Percentiles rank a stretch among this genome's conserved stretches.
These are phyloP conservation scores for Sicyos edulis DNA, from an alignment of 306 rosid genomes.

Conservation along the genomic window DNA sequence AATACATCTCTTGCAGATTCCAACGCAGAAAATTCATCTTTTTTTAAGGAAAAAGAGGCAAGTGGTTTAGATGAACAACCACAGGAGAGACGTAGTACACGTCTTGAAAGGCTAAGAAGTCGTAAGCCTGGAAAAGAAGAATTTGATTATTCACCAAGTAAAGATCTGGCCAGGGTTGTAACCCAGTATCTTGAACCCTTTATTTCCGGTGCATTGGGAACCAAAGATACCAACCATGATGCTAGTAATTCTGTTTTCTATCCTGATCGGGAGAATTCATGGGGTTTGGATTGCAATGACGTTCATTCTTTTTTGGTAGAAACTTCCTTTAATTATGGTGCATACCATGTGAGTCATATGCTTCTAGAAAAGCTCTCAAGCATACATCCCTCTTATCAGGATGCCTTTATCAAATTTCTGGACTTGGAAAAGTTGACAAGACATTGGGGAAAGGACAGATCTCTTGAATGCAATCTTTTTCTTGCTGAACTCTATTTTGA, in stretches of 20 bases:
- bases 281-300: conserved; percentile 50
- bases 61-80: conserved; percentile 65
- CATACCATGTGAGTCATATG: conserved; percentile 77
- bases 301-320: conserved; percentile 57
- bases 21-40: conserved; percentile 37
- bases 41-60: conserved; percentile 58
- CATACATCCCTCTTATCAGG: conserved; percentile 48
- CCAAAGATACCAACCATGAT: conserved; percentile 32
- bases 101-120: conserved; percentile 91
- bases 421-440: conserved; percentile 88
- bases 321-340: conserved; percentile 67
- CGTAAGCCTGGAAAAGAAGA: conserved; percentile 94
- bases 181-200: conserved; percentile 70
- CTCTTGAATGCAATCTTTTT: conserved; percentile 68
- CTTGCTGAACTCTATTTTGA: conserved; percentile 85
- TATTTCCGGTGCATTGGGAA: conserved; percentile 44
- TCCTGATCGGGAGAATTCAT: conserved; percentile 32
- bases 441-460: conserved; percentile 89
- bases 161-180: conserved; percentile 69
- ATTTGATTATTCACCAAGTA: conserved; percentile 58
- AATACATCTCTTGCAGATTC: conserved; percentile 38
- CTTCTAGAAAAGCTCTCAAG: conserved; percentile 71
- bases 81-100: conserved; percentile 90
- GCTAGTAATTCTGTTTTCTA: conserved; percentile 27
- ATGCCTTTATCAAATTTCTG: conserved; percentile 63